Conservation (phyloP, 345 rosid species). For the Erysimum cheiranthoides region DNA sequence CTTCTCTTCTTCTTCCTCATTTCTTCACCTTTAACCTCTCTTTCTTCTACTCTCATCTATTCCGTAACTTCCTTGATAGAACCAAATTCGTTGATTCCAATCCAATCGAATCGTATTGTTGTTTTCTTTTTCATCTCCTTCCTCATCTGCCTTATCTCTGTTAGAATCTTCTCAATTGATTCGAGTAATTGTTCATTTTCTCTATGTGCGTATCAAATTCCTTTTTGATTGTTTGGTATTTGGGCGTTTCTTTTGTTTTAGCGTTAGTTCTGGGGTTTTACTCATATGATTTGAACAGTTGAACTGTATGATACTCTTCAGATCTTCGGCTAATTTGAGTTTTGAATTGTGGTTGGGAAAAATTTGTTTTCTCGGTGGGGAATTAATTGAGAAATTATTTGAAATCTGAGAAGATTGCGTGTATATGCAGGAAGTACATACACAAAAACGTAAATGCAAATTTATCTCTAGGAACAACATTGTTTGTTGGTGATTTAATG, state of each 20-base stretch:
- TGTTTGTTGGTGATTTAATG: conserved; percentile 19
- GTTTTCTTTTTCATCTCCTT: no score
- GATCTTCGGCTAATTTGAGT: conserved; percentile 9
- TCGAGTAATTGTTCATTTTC: conserved; percentile 8
- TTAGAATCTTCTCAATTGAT: no score
- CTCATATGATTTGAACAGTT: conserved; percentile 5
- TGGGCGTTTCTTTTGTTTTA: not conserved
- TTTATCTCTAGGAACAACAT: not conserved
- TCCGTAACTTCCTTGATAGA: no score
- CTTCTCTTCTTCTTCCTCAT: no score
- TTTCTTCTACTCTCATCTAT: no score
- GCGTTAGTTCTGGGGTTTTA: no score
- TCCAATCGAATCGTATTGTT: no score
- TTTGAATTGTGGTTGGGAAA: conserved; percentile 17
- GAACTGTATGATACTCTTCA: not conserved
- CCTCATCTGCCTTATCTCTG: no score
- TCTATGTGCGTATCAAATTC: conserved; percentile 1
- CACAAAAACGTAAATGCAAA: not conserved
- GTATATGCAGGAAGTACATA: not conserved
- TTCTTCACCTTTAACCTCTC: no score
- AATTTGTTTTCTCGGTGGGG: not conserved
- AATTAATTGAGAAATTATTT: not conserved
- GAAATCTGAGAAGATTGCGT: not conserved
- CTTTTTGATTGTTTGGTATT: no score
- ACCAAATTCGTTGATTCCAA: no score